phyloP scores from a whole-genome alignment of 805 yeast species.

The Sporopachydermia lactativora region DNA sequence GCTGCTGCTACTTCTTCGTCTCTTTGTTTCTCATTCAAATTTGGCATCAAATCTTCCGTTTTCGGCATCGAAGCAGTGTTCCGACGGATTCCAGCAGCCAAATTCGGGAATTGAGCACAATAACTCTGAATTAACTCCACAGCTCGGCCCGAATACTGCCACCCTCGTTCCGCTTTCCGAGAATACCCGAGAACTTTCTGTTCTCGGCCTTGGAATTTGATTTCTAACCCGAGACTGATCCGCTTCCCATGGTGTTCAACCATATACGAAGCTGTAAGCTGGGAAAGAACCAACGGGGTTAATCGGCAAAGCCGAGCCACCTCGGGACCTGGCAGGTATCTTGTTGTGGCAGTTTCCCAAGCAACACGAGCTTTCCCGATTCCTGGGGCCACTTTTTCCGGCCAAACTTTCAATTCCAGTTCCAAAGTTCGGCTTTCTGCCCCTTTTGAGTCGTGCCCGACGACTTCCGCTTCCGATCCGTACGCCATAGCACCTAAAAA shows the following conservation, averaged over 20 bases:
- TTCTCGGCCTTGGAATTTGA: conserved; percentile 69
- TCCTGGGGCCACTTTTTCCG: conserved; percentile 39
- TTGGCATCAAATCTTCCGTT: neutral
- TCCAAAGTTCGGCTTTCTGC: conserved; percentile 14
- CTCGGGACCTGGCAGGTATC: conserved; percentile 51
- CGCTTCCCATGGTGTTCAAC: conserved; percentile 39
- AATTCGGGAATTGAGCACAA: conserved; percentile 40
- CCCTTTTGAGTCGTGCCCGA: conserved; percentile 37
- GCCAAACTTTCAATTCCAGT: conserved; percentile 34
- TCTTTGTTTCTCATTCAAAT: conserved; percentile 9
- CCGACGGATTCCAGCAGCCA: conserved; percentile 30
- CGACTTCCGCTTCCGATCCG: conserved; percentile 62
- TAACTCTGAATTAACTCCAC: conserved; percentile 51
- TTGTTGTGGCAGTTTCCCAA: conserved; percentile 33
- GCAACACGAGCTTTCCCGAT: conserved; percentile 49
- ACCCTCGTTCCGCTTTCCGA: conserved; percentile 43
- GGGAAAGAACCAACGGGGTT: conserved; percentile 55
- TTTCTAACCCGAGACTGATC: conserved; percentile 64
- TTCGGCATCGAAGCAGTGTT: neutral
- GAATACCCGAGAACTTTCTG: conserved; percentile 84
- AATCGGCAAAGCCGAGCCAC: conserved; percentile 45
- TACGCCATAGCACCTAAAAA: conserved; percentile 80
- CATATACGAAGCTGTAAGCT: conserved; percentile 60
- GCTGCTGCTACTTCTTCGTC: conserved; percentile 18
- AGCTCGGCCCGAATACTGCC: conserved; percentile 80